Base-by-base conservation (phyloP, 2,329 filamentous ascomycete species). In the Verticillium isaacii region DNA sequence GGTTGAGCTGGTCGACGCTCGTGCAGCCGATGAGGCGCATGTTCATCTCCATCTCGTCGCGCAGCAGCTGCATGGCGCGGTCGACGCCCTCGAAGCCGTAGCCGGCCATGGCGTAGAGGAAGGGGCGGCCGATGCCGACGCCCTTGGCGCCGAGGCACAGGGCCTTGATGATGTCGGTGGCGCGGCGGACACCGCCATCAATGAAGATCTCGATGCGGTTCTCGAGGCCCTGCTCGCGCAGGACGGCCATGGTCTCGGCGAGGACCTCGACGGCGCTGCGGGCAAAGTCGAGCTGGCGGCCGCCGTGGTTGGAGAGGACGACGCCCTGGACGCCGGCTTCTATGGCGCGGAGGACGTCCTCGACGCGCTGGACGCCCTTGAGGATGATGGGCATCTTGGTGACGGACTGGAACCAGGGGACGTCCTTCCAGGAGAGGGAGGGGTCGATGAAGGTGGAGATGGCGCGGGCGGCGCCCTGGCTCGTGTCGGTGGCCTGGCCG, bases 41-140 rank as follows among this genome's bases (percentile, higher is more conserved):
- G 72, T 94, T 95, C 94, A 98, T 98, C 80, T 96, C 93, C 86
- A 99, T 91, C 83, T 99, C 95, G 71, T 98, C 95, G 79, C 91
- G 93, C 68, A 97, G 83, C 62, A 97, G 79, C 76, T 93, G 90
- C 90, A 98, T 97, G 36, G 95, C 95, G 37, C 92, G 85, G 71
- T 96, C 91, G 23, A 98, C 94, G 66, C 95, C 95, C 2, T 89
- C 82, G 63, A 92, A 78, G 1, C 95, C 95, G 71, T 98, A 98
- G 11, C 92, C 87, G 65, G 89, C 91, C 94, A 99, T 98, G 70
- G 95, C 94, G 73, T 93, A 99, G 63, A 99, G 78, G 81, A 99
- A 98, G 29, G 95, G 95, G 5, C 95, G 83, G 3, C 95, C 95
- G 69, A 99, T 97, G 50, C 95, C 95, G 1, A 98, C 93, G 41